Evolutionary conservation across 2,329 filamentous ascomycete species (phyloP).

Genomic region (Aotearoamyces nothofagi): DNA sequence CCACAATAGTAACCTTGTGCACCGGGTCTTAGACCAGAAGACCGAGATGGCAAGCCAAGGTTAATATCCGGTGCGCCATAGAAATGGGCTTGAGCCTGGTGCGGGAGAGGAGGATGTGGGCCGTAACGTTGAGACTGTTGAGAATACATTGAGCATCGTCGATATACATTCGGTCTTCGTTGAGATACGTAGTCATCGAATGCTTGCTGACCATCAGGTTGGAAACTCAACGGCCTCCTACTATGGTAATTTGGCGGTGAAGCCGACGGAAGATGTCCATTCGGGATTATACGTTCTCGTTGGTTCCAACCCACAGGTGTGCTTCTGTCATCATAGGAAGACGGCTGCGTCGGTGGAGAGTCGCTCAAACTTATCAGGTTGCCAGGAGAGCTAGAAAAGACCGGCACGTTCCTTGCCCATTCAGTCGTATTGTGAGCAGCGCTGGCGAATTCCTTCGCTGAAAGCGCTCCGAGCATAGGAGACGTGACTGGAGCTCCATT

Average conservation of each 20-base stretch:
- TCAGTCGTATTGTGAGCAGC: slow-evolving; percentile 21
- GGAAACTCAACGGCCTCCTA: slow-evolving; percentile 36
- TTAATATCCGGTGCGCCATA: slow-evolving; percentile 64
- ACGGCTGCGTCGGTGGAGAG: slow-evolving; percentile 24
- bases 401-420: slow-evolving; percentile 27
- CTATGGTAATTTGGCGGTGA: slow-evolving; percentile 20
- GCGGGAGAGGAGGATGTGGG: slow-evolving; percentile 50
- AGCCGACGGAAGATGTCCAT: slow-evolving; percentile 13
- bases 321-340: slow-evolving; percentile 18
- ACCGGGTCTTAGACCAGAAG: slow-evolving; percentile 42
- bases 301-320: slow-evolving; percentile 13
- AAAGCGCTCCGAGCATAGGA: slow-evolving; percentile 17
- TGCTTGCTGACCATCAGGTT: slow-evolving; percentile 19
- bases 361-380: slow-evolving; percentile 27
- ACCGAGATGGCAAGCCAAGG: slow-evolving; percentile 32
- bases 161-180: slow-evolving; percentile 23
- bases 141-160: slow-evolving; percentile 37
- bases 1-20: slow-evolving; percentile 65
- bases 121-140: slow-evolving; percentile 28
- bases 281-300: slow-evolving; percentile 14
- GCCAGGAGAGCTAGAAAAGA: slow-evolving; percentile 25
- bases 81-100: slow-evolving; percentile 64
- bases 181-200: slow-evolving; percentile 34
- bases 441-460: slow-evolving; percentile 13
- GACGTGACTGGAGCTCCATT: slow-evolving; percentile 13